These are phyloP conservation scores for Carex littledalei DNA, from an alignment of 176 grass and related monocot species.

Conservation along the genomic window DNA sequence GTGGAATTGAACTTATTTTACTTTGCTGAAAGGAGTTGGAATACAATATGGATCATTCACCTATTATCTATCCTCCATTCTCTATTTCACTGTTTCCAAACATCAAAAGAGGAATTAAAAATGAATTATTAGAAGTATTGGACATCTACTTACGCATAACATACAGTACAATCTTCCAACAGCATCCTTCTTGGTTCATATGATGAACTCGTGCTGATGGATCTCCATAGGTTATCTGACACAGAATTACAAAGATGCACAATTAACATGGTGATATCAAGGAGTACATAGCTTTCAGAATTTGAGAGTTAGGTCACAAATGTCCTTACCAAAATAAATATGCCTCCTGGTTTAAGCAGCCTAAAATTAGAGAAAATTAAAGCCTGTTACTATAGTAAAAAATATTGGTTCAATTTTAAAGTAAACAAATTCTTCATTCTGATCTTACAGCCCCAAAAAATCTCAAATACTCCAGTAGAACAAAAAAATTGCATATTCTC, in stretches of 20 bases:
- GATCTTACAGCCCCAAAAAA: not conserved
- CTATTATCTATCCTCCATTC: not conserved
- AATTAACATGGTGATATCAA: constrained; percentile 6
- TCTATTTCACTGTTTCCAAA: not conserved
- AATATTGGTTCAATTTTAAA: not conserved
- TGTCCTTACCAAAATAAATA: constrained; percentile 77
- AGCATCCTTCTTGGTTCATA: constrained; percentile 73
- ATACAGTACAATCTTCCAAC: constrained; percentile 75
- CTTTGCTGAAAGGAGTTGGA: not conserved
- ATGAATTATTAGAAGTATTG: not conserved
- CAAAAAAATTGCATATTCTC: not conserved
- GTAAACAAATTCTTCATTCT: not conserved
- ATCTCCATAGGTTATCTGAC: constrained; percentile 97
- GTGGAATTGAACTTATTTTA: not conserved
- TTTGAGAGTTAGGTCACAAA: constrained; percentile 9
- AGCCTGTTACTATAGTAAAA: constrained; percentile 25
- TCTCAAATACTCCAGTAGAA: not conserved
- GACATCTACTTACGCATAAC: constrained; percentile 65
- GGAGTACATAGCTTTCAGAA: constrained; percentile 8
- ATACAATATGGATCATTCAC: not conserved
- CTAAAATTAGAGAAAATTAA: constrained; percentile 39
- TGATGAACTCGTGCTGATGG: constrained; percentile 66
- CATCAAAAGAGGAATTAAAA: not conserved
- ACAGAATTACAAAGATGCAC: constrained; percentile 24
- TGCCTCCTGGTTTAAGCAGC: constrained; percentile 84